These are phyloP conservation scores for Fusarium vanettenii DNA, from an alignment of 2,329 filamentous ascomycete species.

Conservation along the genomic window DNA sequence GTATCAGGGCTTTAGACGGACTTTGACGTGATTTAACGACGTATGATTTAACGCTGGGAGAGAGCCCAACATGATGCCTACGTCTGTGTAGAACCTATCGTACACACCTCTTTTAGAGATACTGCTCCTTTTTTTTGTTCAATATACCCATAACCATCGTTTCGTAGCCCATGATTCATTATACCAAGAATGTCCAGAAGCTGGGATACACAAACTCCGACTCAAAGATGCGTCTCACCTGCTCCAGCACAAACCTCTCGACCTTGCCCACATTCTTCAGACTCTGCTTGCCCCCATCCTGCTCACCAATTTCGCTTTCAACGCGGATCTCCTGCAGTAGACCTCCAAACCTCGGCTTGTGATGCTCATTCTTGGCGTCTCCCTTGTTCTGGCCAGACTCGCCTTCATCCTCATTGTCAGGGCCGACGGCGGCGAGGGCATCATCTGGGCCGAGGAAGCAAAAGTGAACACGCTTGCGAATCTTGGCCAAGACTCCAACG, in stretches of 20 bases:
- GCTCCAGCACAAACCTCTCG: constrained; percentile 95
- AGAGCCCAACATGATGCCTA: constrained; percentile 17
- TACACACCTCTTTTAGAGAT: constrained; percentile 10
- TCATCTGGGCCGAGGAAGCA: constrained; percentile 96
- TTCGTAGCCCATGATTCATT: constrained; percentile 29
- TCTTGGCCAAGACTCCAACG: constrained; percentile 90
- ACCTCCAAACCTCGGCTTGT: constrained; percentile 68
- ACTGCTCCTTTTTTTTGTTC: constrained; percentile 12
- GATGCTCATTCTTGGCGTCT: constrained; percentile 45
- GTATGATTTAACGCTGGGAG: not conserved
- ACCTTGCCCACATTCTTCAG: constrained; percentile 99
- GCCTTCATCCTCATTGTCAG: constrained; percentile 52
- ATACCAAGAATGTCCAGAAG: constrained; percentile 97
- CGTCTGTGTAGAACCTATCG: not conserved
- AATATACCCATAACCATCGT: constrained; percentile 37
- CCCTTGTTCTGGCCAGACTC: not conserved
- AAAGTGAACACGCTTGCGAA: constrained; percentile 89
- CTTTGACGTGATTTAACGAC: constrained; percentile 63
- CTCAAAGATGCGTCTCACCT: constrained; percentile 96
- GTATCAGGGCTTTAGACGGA: constrained; percentile 92
- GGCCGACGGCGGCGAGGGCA: constrained; percentile 77
- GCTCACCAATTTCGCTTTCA: constrained; percentile 96
- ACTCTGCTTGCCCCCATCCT: constrained; percentile 91
- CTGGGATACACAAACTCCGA: constrained; percentile 99
- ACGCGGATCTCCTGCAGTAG: constrained; percentile 93